A percentile compares a stretch with the other conserved stretches of the same genome.
phyloP scores from a whole-genome alignment of 495 filamentous ascomycete genomes.

The Xylaria venustula region DNA sequence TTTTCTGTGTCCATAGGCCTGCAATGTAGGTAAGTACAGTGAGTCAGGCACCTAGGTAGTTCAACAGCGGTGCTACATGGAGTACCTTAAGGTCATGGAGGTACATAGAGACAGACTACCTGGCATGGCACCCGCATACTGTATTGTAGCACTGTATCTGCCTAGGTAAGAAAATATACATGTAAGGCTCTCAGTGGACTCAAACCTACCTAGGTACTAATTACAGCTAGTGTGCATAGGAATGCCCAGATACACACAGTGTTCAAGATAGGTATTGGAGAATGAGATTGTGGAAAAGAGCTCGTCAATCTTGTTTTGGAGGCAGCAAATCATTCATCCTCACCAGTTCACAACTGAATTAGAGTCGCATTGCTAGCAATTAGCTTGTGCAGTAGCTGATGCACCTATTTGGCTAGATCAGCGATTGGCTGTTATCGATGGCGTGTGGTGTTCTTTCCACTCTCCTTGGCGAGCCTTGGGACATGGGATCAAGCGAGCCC shows the following conservation, averaged over 20 bases:
- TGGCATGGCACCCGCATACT: too few species aligned
- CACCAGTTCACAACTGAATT: neutral
- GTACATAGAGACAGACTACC: too few species aligned
- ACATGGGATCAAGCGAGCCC: neutral
- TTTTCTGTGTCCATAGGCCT: too few species aligned
- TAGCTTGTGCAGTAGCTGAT: slow-evolving; percentile 7
- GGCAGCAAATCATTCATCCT: slow-evolving; percentile 15
- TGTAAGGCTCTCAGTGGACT: too few species aligned
- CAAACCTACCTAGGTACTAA: too few species aligned
- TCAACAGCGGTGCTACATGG: too few species aligned
- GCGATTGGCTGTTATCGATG: slow-evolving; percentile 3
- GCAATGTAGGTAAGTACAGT: too few species aligned
- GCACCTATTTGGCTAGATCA: neutral
- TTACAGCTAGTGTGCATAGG: too few species aligned
- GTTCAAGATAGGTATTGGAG: slow-evolving; percentile 3
- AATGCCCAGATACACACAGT: neutral
- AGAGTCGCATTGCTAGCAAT: slow-evolving; percentile 12
- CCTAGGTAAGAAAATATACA: too few species aligned
- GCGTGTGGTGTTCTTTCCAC: slow-evolving; percentile 5
- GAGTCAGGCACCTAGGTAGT: too few species aligned
- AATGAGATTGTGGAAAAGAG: neutral
- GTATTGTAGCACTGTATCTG: too few species aligned
- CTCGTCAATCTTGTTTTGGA: slow-evolving; percentile 5
- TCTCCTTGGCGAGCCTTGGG: neutral
- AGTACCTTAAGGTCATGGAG: too few species aligned